Evolutionary conservation across 306 rosid species (phyloP).

Genomic region (Trifolium repens): DNA sequence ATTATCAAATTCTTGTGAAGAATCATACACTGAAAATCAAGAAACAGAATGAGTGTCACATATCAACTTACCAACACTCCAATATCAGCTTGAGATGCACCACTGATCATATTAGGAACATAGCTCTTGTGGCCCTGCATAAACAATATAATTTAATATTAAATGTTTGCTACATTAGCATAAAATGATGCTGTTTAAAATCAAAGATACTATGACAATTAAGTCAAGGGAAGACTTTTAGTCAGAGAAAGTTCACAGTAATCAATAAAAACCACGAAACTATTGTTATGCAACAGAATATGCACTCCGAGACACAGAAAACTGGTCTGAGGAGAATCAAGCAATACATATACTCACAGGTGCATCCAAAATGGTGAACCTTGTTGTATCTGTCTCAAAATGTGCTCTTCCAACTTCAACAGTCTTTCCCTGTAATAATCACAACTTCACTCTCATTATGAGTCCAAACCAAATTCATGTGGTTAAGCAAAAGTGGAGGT

Average conservation of each 20-base stretch:
- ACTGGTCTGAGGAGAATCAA: slow-evolving; percentile 19
- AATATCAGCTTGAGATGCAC: slow-evolving; percentile 98
- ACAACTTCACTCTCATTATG: slow-evolving; percentile 28
- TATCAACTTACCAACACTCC: slow-evolving; percentile 88
- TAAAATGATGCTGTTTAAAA: slow-evolving; percentile 14
- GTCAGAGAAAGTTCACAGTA: slow-evolving; percentile 20
- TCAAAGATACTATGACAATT: slow-evolving; percentile 10
- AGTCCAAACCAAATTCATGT: slow-evolving; percentile 25
- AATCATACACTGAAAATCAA: slow-evolving; percentile 5
- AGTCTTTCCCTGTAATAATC: slow-evolving; percentile 77
- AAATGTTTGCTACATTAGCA: slow-evolving; percentile 26
- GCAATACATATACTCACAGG: slow-evolving; percentile 70
- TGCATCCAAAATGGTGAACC: slow-evolving; percentile 98
- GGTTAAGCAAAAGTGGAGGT: slow-evolving; percentile 17
- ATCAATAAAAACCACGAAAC: slow-evolving; percentile 16
- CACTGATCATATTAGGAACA: slow-evolving; percentile 99
- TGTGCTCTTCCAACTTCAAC: slow-evolving; percentile 99
- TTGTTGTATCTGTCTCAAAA: slow-evolving; percentile 87
- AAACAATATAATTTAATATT: slow-evolving; percentile 31
- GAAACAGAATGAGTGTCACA: slow-evolving; percentile 19
- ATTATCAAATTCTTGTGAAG: slow-evolving; percentile 25
- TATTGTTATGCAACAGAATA: slow-evolving; percentile 6
- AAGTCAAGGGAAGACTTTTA: slow-evolving; percentile 8
- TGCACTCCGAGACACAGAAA: slow-evolving; percentile 3
- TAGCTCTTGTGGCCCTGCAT: slow-evolving; percentile 98